These are phyloP conservation scores for Hypoxylon sp. DNA, from an alignment of 2,329 filamentous ascomycete species.

Conservation along the genomic window DNA sequence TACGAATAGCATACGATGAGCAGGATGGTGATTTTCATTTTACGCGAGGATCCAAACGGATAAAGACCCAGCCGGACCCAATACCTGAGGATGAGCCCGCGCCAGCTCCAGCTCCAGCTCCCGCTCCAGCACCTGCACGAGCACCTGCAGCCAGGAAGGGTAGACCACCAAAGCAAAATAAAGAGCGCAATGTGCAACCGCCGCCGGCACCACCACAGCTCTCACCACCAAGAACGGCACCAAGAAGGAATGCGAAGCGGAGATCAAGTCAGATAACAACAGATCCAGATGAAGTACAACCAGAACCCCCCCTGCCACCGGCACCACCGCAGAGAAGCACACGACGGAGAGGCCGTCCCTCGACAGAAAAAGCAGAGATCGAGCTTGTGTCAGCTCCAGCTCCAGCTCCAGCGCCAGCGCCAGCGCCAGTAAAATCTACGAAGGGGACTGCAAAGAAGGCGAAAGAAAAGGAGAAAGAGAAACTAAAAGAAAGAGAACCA, in stretches of 20 bases:
- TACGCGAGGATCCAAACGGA: constrained; percentile 71
- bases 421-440: constrained; percentile 40
- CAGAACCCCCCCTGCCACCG: constrained; percentile 47
- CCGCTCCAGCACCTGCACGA: constrained; percentile 47
- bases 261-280: constrained; percentile 45
- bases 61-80: constrained; percentile 62
- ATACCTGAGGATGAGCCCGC: constrained; percentile 53
- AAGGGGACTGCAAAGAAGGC: too few species aligned
- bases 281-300: constrained; percentile 41
- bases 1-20: constrained; percentile 67
- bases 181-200: constrained; percentile 34
- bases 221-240: constrained; percentile 44
- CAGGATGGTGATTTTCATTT: constrained; percentile 82
- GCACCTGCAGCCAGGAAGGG: constrained; percentile 50
- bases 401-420: too few species aligned
- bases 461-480: constrained; percentile 5
- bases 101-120: constrained; percentile 46
- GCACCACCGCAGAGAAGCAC: constrained; percentile 52
- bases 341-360: constrained; percentile 56
- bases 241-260: constrained; percentile 53
- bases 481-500: constrained; percentile 28
- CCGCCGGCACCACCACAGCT: constrained; percentile 26
- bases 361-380: constrained; percentile 47
- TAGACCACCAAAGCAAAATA: constrained; percentile 52
- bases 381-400: too few species aligned